Conservation (phyloP, 441 rosid species). For the Biscutella laevigata region DNA sequence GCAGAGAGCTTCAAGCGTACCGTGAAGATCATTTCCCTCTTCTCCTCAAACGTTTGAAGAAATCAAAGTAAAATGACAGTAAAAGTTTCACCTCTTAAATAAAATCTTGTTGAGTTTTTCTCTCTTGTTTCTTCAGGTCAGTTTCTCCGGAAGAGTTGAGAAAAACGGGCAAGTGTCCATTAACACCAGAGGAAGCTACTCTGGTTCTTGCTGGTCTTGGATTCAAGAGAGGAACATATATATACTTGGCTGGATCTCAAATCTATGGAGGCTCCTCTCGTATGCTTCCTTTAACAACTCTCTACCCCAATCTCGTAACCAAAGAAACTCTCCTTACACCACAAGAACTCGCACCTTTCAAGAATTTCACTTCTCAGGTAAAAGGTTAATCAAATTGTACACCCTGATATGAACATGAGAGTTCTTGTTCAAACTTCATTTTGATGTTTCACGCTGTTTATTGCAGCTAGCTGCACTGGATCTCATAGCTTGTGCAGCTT, state of each 20-base stretch:
- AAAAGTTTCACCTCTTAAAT: not conserved
- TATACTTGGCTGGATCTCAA: conserved; percentile 73
- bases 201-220: conserved; percentile 82
- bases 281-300: conserved; percentile 59
- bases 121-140: conserved; percentile 29
- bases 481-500: conserved; percentile 76
- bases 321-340: conserved; percentile 80
- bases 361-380: conserved; percentile 87
- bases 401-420: too few relatives aligned
- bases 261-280: conserved; percentile 63
- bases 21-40: conserved; percentile 81
- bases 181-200: conserved; percentile 93
- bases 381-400: too few relatives aligned
- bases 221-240: conserved; percentile 51
- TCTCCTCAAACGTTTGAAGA: conserved; percentile 50
- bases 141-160: conserved; percentile 55
- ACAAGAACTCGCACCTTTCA: conserved; percentile 68
- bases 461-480: conserved; percentile 85
- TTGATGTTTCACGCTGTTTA: not conserved
- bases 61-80: conserved; percentile 32
- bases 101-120: not conserved
- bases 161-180: conserved; percentile 72
- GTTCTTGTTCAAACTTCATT: not conserved
- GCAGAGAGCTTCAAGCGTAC: conserved; percentile 67
- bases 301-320: conserved; percentile 78